Conservation (phyloP, 495 filamentous ascomycete genomes). For the Penicillium simplicissimum region DNA sequence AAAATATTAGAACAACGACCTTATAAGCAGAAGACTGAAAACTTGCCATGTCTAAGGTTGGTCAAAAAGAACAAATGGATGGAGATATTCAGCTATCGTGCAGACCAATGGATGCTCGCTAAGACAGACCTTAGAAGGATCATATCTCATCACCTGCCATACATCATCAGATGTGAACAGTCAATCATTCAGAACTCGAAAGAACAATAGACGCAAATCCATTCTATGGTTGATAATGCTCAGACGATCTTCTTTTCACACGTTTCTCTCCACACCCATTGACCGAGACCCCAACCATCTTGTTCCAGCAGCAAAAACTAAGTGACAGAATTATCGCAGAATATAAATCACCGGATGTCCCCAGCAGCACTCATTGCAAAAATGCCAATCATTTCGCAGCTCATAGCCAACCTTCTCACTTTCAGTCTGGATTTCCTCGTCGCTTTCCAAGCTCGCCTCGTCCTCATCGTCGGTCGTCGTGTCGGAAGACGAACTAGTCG, state of each 20-base stretch:
- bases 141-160: too few species aligned
- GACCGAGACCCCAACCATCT: background rate
- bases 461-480: background rate
- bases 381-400: background rate
- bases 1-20: too few species aligned
- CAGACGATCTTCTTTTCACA: background rate
- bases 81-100: background rate
- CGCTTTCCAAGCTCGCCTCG: background rate
- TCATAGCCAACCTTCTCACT: background rate
- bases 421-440: background rate
- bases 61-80: background rate
- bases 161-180: too few species aligned
- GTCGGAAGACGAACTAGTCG: background rate
- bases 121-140: background rate
- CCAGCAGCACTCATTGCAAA: background rate
- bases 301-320: background rate
- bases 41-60: too few species aligned
- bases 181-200: too few species aligned
- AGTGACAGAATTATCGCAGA: background rate
- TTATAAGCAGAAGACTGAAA: too few species aligned
- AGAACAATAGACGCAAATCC: background rate
- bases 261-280: background rate
- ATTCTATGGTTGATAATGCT: background rate
- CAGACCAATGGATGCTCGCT: background rate
- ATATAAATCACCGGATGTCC: background rate